Evolutionary conservation across 345 rosid species (phyloP), one percentile per base, ranked within the genome.

Genomic region (Hypericum perforatum): DNA sequence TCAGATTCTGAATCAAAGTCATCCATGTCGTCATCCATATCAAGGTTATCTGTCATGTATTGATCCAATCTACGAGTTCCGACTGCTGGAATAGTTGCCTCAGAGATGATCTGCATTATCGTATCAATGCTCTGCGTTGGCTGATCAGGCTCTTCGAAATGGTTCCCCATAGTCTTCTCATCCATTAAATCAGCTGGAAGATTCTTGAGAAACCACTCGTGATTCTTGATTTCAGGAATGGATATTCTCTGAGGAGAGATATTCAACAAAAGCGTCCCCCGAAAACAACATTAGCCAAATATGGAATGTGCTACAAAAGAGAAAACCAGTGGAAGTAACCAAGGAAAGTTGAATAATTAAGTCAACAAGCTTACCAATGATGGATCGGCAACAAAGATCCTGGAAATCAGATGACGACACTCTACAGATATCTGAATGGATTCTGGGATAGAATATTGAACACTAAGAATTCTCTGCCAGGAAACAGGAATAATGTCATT

Each of bases 1-100:
- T 67, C 72, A 9, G 72, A 67, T 52, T 67, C 72, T 38, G 67
- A 67, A 53, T 67, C 72, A 0, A 67, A 53, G 56, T 67, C 71
- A 2, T 45, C 37, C 66, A 67, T 67, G 54, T 67, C 71, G 42
- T 67, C 71, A 3, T 67, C 72, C 63, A 67, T 57, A 56, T 67
- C 72, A 11, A 67, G 63, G 37, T 53, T 62, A 47, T 67, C 72
- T 7, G 49, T 38, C 63, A 67, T 46, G 12, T 39, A 62, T 9
- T 14, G 63, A 37, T 57, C 47, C n/a, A 52, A 49, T 12, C 63
- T 59, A 37, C 13, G 55, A 7, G 53, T 22, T 9, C 71, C 71
- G 50, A 51, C 66, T 13, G 71, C 44, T 3, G 71, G 71, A 32
- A 67, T 57, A 7, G 71, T 67, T 36, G 71, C 71, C 55, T 67